These are phyloP conservation scores for Leccinum colubrinum DNA, from an alignment of 1,284 basidiomycete species.

Conservation along the genomic window DNA sequence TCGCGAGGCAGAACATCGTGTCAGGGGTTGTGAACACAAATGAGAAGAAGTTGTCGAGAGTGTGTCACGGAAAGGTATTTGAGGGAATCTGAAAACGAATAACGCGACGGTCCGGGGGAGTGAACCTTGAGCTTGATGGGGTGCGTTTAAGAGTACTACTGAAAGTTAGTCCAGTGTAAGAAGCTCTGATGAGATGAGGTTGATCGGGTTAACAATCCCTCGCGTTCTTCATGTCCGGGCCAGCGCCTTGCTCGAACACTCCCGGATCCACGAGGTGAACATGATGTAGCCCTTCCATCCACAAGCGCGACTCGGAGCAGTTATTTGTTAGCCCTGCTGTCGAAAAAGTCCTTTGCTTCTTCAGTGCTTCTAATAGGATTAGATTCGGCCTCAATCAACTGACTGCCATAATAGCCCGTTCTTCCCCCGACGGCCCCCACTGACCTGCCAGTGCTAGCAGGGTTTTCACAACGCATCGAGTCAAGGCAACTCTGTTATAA, in stretches of 20 bases:
- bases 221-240: background rate
- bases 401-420: background rate
- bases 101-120: constrained; percentile 13
- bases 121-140: constrained; percentile 3
- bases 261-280: background rate
- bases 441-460: background rate
- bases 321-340: background rate
- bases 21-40: background rate
- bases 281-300: background rate
- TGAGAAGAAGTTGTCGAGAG: background rate
- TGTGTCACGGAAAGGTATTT: constrained; percentile 21
- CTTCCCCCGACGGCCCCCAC: background rate
- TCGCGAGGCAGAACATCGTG: constrained; percentile 15
- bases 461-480: background rate
- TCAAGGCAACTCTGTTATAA: background rate
- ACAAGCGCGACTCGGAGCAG: background rate
- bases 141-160: background rate
- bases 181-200: constrained; percentile 9
- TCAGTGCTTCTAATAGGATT: background rate
- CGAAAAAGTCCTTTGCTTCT: background rate
- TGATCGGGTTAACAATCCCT: constrained; percentile 2
- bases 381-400: background rate
- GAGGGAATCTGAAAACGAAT: constrained; percentile 23
- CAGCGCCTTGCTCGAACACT: background rate
- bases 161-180: background rate